These are phyloP conservation scores for Suhomyces taliae DNA, from an alignment of 1,139 yeast genomes.

Conservation along the genomic window DNA sequence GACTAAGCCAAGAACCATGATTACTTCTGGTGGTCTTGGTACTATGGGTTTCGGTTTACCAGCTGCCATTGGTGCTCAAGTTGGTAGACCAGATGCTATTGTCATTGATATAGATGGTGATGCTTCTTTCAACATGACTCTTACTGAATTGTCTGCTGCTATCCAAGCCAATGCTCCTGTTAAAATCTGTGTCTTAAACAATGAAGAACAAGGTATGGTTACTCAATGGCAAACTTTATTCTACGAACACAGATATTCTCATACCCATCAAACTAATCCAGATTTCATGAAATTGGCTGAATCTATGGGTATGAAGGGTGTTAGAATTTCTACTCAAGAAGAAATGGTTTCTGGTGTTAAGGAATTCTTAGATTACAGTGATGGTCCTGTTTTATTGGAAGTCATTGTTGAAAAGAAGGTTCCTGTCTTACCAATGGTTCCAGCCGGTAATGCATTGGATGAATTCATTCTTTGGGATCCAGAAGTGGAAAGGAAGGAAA, in stretches of 20 bases:
- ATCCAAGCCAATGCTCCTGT: constrained; percentile 92
- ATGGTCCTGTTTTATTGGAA: constrained; percentile 88
- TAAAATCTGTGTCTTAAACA: constrained; percentile 84
- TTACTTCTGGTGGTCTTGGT: constrained; percentile 97
- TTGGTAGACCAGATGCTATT: constrained; percentile 90
- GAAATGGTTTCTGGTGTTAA: constrained; percentile 54
- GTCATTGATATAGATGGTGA: constrained; percentile 98
- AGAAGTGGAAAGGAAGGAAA: constrained; percentile 73
- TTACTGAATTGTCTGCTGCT: constrained; percentile 89
- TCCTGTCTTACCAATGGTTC: constrained; percentile 98
- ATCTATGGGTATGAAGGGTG: constrained; percentile 87
- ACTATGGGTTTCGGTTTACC: constrained; percentile 99
- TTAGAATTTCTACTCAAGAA: constrained; percentile 67
- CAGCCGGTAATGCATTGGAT: constrained; percentile 91
- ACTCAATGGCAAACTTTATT: constrained; percentile 98
- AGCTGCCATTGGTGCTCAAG: constrained; percentile 97
- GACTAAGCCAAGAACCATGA: constrained; percentile 87
- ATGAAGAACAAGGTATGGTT: constrained; percentile 99
- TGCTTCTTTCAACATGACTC: constrained; percentile 96
- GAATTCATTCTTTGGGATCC: constrained; percentile 88
- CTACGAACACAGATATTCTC: constrained; percentile 94
- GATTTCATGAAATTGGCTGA: constrained; percentile 91
- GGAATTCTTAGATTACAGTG: constrained; percentile 67
- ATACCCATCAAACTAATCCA: constrained; percentile 94
- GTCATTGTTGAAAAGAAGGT: constrained; percentile 93